Evolutionary conservation across 306 rosid genomes (phyloP).

Genomic region (Biancaea sappan): DNA sequence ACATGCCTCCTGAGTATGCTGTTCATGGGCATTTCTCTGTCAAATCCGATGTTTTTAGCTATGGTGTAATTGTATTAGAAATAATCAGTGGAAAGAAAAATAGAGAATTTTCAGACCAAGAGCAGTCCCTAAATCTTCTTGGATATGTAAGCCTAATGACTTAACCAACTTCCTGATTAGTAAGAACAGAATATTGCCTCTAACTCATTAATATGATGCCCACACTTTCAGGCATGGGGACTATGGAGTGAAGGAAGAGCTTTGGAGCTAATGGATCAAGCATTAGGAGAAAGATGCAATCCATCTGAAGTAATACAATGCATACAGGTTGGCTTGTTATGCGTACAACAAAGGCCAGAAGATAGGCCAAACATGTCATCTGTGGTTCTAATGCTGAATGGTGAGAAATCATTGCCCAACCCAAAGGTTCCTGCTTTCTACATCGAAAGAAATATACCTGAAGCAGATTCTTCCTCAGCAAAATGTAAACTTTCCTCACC

Average conservation of each 20-base stretch:
- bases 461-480: not conserved
- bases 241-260: constrained; percentile 32
- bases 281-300: not conserved
- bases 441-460: not conserved
- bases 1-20: constrained; percentile 44
- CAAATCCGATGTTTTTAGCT: constrained; percentile 39
- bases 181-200: not conserved
- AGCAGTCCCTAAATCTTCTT: constrained; percentile 26
- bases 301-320: constrained; percentile 11
- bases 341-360: not conserved
- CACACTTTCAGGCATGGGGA: constrained; percentile 33
- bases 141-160: constrained; percentile 30
- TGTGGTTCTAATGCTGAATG: constrained; percentile 9
- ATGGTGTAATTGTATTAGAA: constrained; percentile 39
- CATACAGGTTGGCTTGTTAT: not conserved
- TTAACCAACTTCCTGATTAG: not conserved
- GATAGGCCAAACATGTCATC: constrained; percentile 21
- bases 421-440: not conserved
- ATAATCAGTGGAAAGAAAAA: constrained; percentile 33
- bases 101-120: constrained; percentile 14
- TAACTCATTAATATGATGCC: not conserved
- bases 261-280: constrained; percentile 29
- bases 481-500: not conserved
- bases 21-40: constrained; percentile 27
- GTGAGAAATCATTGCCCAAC: not conserved